Percentiles rank a stretch among this genome's conserved stretches.
phyloP scores from a whole-genome alignment of 2,329 filamentous ascomycete species.

The Ceratocystiopsis minuta region DNA sequence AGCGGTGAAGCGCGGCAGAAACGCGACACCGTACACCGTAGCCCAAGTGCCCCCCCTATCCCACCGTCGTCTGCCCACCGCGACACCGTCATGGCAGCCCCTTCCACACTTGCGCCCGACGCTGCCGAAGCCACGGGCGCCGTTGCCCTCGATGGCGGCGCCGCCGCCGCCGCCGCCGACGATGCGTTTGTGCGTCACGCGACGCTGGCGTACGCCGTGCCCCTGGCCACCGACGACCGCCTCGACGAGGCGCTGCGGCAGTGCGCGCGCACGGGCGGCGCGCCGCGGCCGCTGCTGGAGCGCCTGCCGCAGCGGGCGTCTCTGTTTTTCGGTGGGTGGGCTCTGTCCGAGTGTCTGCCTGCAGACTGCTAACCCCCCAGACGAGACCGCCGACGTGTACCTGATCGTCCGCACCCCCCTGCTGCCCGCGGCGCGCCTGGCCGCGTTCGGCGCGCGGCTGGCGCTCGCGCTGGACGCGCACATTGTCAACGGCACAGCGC shows the following conservation, averaged over 20 bases:
- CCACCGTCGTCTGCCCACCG: no score
- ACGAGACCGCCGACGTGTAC: constrained; percentile 55
- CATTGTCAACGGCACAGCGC: constrained; percentile 36
- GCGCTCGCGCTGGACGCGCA: constrained; percentile 49
- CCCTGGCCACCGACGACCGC: constrained; percentile 32
- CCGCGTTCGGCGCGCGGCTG: constrained; percentile 42
- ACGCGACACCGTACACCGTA: no score
- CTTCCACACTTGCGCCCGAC: no score
- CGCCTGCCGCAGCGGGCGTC: constrained; percentile 43
- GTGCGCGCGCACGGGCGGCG: constrained; percentile 16
- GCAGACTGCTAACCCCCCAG: constrained; percentile 28
- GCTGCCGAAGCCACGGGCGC: no score
- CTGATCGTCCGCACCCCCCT: constrained; percentile 48
- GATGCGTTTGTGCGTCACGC: constrained; percentile 37
- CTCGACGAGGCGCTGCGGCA: constrained; percentile 31
- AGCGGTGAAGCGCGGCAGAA: no score
- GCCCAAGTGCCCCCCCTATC: no score
- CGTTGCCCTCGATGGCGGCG: no score
- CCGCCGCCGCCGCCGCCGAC: constrained; percentile 1
- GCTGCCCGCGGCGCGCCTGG: constrained; percentile 36
- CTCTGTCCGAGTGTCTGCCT: background rate
- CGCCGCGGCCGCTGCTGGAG: constrained; percentile 29
- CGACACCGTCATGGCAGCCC: no score
- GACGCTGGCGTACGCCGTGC: constrained; percentile 42
- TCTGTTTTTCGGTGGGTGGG: constrained; percentile 51